Conservation (phyloP, 805 yeast species). For the Pichia heedii region DNA sequence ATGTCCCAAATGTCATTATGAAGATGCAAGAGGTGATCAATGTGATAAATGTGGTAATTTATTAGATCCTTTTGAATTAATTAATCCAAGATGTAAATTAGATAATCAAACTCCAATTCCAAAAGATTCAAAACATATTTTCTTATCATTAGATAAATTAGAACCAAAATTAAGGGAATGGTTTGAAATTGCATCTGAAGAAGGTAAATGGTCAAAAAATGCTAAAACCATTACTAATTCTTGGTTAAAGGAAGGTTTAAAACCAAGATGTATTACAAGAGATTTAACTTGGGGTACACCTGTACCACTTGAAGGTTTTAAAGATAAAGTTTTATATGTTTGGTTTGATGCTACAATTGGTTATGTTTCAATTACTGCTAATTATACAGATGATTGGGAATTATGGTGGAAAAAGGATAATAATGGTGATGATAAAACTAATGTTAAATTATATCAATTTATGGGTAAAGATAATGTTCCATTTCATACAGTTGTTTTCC, state of each 20-base stretch:
- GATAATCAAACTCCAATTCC: constrained; percentile 78
- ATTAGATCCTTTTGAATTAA: constrained; percentile 85
- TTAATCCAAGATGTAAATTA: constrained; percentile 91
- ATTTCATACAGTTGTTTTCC: constrained; percentile 98
- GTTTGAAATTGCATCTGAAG: constrained; percentile 56
- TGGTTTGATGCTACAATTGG: constrained; percentile 99
- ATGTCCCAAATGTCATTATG: constrained; percentile 91
- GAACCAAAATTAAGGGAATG: constrained; percentile 69
- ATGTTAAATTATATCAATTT: constrained; percentile 85
- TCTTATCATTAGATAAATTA: constrained; percentile 72
- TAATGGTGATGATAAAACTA: constrained; percentile 57
- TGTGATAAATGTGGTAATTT: constrained; percentile 94
- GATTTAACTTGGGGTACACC: constrained; percentile 99
- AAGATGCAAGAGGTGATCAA: constrained; percentile 98
- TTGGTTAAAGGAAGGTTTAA: constrained; percentile 90
- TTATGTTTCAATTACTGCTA: constrained; percentile 91
- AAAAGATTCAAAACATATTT: constrained; percentile 76
- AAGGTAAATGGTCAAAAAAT: constrained; percentile 89
- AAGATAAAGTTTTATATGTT: constrained; percentile 88
- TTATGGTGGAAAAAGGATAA: constrained; percentile 64
- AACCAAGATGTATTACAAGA: constrained; percentile 93
- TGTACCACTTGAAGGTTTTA: constrained; percentile 80
- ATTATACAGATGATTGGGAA: constrained; percentile 74
- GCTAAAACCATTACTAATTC: constrained; percentile 80
- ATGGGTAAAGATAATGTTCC: constrained; percentile 99